A percentile compares a stretch with the other conserved stretches of the same genome.
These are phyloP conservation scores for Coemansia sp. DNA, from an alignment of 192 early-diverging fungal species.

Conservation along the genomic window DNA sequence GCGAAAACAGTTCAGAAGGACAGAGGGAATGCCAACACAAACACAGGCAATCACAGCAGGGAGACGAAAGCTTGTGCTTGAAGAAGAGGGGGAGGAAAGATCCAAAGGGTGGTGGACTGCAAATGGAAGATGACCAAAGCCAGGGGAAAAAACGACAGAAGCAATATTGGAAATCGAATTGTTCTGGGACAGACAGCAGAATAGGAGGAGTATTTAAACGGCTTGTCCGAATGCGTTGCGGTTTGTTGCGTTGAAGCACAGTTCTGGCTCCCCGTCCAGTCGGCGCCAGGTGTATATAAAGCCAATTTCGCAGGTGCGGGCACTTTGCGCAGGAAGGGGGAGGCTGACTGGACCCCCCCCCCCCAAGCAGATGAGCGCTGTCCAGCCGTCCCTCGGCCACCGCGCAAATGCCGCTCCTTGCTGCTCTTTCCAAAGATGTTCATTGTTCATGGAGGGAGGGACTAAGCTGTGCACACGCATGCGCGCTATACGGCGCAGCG, in stretches of 20 bases:
- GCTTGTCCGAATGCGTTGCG: slow-evolving; percentile 42
- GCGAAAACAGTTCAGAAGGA: not conserved
- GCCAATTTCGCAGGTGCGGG: slow-evolving; percentile 1
- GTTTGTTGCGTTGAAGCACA: slow-evolving; percentile 31
- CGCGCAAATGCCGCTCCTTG: slow-evolving; percentile 20
- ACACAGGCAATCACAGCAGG: not conserved
- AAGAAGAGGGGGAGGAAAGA: not conserved
- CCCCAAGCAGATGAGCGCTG: slow-evolving; percentile 19
- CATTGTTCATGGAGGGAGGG: slow-evolving; percentile 27
- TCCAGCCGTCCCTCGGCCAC: slow-evolving; percentile 18
- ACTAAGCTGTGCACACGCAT: slow-evolving; percentile 27
- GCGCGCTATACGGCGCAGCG: slow-evolving; percentile 31
- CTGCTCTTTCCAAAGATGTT: slow-evolving; percentile 15
- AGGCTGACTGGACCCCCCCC: slow-evolving; percentile 11
- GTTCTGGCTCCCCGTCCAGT: slow-evolving; percentile 21
- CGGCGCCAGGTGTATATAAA: slow-evolving; percentile 24
- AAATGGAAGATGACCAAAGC: not conserved
- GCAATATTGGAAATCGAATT: slow-evolving; percentile 53
- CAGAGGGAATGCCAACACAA: slow-evolving; percentile 1
- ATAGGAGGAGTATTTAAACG: slow-evolving; percentile 51
- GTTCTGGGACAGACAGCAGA: slow-evolving; percentile 47
- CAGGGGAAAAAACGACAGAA: slow-evolving; percentile 5
- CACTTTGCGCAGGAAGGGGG: slow-evolving; percentile 8
- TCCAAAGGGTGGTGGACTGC: not conserved
- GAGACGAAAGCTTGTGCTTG: not conserved